Percentiles rank a stretch among this genome's conserved stretches.
Conservation (phyloP, 176 grass and related monocot genomes). For the Avena atlantica region DNA sequence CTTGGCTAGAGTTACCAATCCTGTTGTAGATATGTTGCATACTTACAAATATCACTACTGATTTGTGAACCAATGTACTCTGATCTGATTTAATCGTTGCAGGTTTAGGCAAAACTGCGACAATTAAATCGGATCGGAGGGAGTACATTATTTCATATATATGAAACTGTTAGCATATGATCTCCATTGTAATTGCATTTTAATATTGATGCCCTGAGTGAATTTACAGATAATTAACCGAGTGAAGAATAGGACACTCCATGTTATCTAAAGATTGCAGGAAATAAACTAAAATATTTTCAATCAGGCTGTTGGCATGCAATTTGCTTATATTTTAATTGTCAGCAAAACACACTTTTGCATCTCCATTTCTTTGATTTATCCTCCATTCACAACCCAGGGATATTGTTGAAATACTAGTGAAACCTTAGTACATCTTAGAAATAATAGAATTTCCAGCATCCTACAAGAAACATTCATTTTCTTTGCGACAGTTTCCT, state of each 20-base stretch:
- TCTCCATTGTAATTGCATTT: constrained; percentile 5
- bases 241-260: neutral
- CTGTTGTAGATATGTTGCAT: constrained; percentile 15
- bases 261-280: neutral
- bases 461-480: constrained; percentile 22
- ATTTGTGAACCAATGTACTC: neutral
- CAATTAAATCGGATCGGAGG: too few relatives aligned
- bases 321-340: constrained; percentile 27
- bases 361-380: constrained; percentile 21
- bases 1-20: neutral
- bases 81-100: too few relatives aligned
- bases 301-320: neutral
- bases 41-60: constrained; percentile 13
- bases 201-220: neutral
- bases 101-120: too few relatives aligned
- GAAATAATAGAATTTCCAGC: neutral
- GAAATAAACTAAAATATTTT: neutral
- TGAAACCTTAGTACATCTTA: constrained; percentile 17
- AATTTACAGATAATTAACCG: constrained; percentile 5
- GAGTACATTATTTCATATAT: neutral
- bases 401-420: neutral
- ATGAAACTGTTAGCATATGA: neutral
- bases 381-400: constrained; percentile 13
- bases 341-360: constrained; percentile 18
- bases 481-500: constrained; percentile 7